Conservation (phyloP, 2,329 filamentous ascomycete species). For the Apiospora kogelbergensis region DNA sequence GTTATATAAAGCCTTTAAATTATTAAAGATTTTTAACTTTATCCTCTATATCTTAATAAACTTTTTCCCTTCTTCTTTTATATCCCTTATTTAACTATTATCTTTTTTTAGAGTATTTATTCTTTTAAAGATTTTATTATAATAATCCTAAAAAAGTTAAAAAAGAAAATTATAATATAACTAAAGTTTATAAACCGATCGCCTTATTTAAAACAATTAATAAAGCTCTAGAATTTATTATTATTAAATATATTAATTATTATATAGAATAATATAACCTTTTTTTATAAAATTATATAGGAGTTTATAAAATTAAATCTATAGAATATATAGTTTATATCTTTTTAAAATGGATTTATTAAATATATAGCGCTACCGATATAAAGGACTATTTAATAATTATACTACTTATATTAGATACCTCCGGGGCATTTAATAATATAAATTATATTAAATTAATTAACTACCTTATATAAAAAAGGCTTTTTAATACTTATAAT, state of each 20-base stretch:
- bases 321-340: not conserved
- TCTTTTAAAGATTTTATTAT: not conserved
- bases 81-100: not conserved
- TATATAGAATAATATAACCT: not conserved
- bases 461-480: not conserved
- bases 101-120: not conserved
- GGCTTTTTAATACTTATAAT: not conserved
- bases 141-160: not conserved
- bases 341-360: not conserved
- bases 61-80: not conserved
- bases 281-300: not conserved
- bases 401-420: not conserved
- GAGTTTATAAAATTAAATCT: not conserved
- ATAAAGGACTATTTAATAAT: not conserved
- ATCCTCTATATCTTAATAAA: too few relatives aligned
- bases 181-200: not conserved
- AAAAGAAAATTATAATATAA: not conserved
- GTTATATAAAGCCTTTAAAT: not conserved
- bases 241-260: not conserved
- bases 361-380: not conserved
- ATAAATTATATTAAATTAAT: not conserved
- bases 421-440: not conserved
- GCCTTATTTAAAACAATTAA: not conserved
- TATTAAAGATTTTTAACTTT: too few relatives aligned
- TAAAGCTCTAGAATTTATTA: not conserved